Percentiles rank a stretch among this genome's conserved stretches.
Conservation (phyloP, 1,139 yeast species). For the Keqinozyma sinolaborantium region DNA sequence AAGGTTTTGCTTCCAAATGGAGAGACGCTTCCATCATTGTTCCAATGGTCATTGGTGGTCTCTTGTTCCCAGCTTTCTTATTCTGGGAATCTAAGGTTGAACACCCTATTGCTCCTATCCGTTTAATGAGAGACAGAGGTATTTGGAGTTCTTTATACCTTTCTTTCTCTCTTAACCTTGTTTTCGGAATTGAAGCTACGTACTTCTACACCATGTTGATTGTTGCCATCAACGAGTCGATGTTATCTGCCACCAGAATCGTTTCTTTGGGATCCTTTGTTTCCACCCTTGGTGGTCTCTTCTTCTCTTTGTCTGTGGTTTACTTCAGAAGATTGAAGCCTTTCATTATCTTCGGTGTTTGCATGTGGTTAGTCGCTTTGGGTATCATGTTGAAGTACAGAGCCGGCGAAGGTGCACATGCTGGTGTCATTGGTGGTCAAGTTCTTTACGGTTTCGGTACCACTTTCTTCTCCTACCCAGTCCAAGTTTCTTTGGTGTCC, state of each 20-base stretch:
- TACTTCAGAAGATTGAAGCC: slow-evolving; percentile 26
- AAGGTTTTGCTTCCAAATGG: slow-evolving; percentile 29
- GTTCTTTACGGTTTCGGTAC: slow-evolving; percentile 35
- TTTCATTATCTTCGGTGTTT: slow-evolving; percentile 30
- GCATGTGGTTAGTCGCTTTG: slow-evolving; percentile 33
- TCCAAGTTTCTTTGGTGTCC: slow-evolving; percentile 29
- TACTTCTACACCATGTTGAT: slow-evolving; percentile 33
- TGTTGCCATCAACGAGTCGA: slow-evolving; percentile 31
- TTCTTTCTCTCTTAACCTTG: slow-evolving; percentile 27
- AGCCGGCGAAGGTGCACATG: slow-evolving; percentile 22
- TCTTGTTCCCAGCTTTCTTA: slow-evolving; percentile 28
- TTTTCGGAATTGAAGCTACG: slow-evolving; percentile 26
- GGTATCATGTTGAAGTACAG: slow-evolving; percentile 33
- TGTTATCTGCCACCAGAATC: slow-evolving; percentile 34
- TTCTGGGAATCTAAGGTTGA: slow-evolving; percentile 30
- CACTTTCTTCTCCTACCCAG: slow-evolving; percentile 34
- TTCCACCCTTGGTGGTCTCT: slow-evolving; percentile 28
- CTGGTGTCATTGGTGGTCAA: slow-evolving; percentile 34
- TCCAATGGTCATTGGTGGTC: slow-evolving; percentile 34
- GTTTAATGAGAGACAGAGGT: slow-evolving; percentile 33
- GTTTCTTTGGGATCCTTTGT: slow-evolving; percentile 30
- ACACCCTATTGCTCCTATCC: slow-evolving; percentile 30
- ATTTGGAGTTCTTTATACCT: slow-evolving; percentile 29
- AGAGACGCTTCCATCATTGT: slow-evolving; percentile 26
- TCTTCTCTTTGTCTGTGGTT: slow-evolving; percentile 31